Percentiles rank a stretch among this genome's conserved stretches.
Conservation (phyloP, 345 rosid genomes). For the Citrus reticulata region DNA sequence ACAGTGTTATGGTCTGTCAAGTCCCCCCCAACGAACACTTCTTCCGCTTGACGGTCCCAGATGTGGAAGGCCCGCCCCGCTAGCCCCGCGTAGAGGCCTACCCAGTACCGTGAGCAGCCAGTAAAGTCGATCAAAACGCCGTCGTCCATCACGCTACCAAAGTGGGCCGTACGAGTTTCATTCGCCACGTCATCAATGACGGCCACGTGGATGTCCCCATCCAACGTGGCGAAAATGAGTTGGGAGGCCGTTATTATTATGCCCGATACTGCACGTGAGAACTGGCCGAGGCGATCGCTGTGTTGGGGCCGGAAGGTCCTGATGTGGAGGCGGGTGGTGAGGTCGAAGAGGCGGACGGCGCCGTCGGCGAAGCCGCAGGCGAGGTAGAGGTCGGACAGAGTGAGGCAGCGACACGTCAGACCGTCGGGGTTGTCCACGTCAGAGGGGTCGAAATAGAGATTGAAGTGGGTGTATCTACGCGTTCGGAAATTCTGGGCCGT, state of each 20-base stretch:
- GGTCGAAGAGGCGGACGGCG: conserved; percentile 66
- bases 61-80: conserved; percentile 75
- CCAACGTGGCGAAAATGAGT: conserved; percentile 64
- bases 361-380: conserved; percentile 92
- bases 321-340: conserved; percentile 49
- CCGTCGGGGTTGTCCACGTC: conserved; percentile 58
- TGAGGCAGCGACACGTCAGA: conserved; percentile 68
- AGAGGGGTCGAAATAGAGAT: conserved; percentile 56
- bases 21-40: conserved; percentile 46
- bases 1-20: conserved; percentile 72
- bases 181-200: conserved; percentile 23
- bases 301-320: conserved; percentile 58
- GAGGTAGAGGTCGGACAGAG: conserved; percentile 69
- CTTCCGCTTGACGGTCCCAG: conserved; percentile 62
- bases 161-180: conserved; percentile 48
- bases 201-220: conserved; percentile 81
- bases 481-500: conserved; percentile 59
- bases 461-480: conserved; percentile 30
- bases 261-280: conserved; percentile 77
- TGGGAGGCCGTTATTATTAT: conserved; percentile 41
- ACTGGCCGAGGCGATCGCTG: conserved; percentile 62
- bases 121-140: conserved; percentile 82
- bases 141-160: conserved; percentile 54
- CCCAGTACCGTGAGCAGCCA: conserved; percentile 80
- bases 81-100: conserved; percentile 80